Evolutionary conservation across 2,329 filamentous ascomycete genomes (phyloP).

Genomic region (Ceratocystis diversiconidia): DNA sequence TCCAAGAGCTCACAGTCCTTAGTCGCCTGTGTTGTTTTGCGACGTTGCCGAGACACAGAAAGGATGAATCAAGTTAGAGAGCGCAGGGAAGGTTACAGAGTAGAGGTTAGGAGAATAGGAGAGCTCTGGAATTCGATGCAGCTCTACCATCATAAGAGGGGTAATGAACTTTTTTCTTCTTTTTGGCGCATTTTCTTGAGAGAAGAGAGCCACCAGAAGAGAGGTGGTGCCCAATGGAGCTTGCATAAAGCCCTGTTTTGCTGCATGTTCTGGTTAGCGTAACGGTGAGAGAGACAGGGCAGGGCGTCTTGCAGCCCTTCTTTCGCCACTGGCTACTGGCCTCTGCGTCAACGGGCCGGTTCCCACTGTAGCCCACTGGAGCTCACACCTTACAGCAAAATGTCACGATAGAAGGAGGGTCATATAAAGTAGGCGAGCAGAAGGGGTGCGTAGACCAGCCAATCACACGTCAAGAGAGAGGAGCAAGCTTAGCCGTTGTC

Average conservation of each 20-base stretch:
- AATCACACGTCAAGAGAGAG: not conserved
- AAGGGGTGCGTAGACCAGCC: not conserved
- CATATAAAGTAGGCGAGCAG: not conserved
- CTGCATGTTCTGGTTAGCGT: not conserved
- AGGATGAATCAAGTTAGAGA: not conserved
- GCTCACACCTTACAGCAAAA: not conserved
- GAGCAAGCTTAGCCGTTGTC: not conserved
- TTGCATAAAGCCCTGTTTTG: not conserved
- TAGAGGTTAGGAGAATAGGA: not conserved
- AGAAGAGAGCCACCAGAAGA: not conserved
- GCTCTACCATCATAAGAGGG: not conserved
- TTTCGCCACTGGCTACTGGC: not conserved
- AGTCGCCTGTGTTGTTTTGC: not conserved
- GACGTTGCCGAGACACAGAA: conserved; percentile 2
- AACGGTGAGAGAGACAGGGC: not conserved
- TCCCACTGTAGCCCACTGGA: not conserved
- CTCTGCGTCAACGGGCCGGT: not conserved
- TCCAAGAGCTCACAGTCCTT: not conserved
- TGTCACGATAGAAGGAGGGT: not conserved
- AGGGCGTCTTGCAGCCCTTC: not conserved
- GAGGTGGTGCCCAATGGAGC: not conserved
- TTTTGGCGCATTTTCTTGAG: not conserved
- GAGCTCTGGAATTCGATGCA: not conserved
- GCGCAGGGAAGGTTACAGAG: not conserved
- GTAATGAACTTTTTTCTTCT: not conserved